Evolutionary conservation across 495 filamentous ascomycete species (phyloP).

Genomic region (Tuber magnatum): DNA sequence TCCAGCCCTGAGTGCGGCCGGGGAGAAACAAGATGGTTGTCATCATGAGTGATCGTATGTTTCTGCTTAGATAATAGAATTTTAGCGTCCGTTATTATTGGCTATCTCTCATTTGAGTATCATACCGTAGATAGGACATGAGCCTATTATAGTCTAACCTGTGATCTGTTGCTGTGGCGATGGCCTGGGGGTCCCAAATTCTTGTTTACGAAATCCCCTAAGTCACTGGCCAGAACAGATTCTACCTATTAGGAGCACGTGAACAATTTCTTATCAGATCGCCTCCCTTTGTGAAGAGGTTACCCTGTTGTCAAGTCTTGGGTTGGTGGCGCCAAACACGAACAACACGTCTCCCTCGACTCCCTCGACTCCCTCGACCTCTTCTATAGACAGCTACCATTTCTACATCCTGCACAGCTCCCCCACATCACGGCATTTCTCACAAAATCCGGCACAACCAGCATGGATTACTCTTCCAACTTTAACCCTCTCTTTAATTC

Average conservation of each 20-base stretch:
- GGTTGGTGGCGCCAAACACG: not conserved
- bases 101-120: not conserved
- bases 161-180: not conserved
- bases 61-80: not conserved
- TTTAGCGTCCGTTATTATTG: not conserved
- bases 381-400: not conserved
- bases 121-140: not conserved
- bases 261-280: not conserved
- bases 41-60: not conserved
- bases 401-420: not conserved
- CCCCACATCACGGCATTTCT: not conserved
- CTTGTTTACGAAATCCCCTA: not conserved
- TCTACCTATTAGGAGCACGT: not conserved
- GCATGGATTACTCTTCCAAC: constrained; percentile 36
- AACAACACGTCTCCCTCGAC: not conserved
- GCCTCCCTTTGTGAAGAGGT: not conserved
- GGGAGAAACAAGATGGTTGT: not conserved
- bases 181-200: no score
- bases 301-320: not conserved
- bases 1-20: no score
- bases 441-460: not conserved
- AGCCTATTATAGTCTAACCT: not conserved
- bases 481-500: constrained; percentile 25
- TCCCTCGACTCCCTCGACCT: no score
- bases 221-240: not conserved